These are phyloP conservation scores for Mucor plumbeus DNA, from an alignment of 371 early-diverging fungal genomes.

Conservation along the genomic window DNA sequence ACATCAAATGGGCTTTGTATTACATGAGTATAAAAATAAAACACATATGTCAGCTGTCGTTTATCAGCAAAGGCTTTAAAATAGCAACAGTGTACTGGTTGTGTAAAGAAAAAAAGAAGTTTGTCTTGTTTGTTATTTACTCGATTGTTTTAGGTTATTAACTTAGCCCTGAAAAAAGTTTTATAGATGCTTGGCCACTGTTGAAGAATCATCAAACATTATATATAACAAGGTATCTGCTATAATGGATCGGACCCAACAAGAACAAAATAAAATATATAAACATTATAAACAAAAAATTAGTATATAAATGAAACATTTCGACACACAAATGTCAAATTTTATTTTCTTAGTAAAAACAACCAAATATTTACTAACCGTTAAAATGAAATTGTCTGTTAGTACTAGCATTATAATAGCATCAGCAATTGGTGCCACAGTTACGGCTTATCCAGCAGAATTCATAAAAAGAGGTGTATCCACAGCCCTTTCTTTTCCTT, in stretches of 20 bases:
- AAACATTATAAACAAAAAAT: background rate
- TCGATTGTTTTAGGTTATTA: background rate
- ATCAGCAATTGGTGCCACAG: background rate
- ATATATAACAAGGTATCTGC: background rate
- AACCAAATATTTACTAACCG: background rate
- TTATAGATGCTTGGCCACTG: background rate
- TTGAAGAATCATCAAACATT: background rate
- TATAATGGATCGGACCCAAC: no score
- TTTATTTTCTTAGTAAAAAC: background rate
- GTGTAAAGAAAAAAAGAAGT: background rate
- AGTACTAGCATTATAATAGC: background rate
- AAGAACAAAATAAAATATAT: background rate
- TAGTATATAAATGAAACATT: background rate
- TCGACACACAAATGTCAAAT: no score
- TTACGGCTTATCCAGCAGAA: background rate
- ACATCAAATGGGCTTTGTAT: no score
- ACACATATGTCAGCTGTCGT: background rate
- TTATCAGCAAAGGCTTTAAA: background rate
- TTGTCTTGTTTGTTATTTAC: background rate
- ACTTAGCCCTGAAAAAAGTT: background rate
- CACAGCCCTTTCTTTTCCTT: background rate
- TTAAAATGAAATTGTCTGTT: background rate
- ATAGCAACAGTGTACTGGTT: background rate
- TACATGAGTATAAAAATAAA: no score
- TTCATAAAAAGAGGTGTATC: background rate